Evolutionary conservation across 2,329 filamentous ascomycete genomes (phyloP).

Genomic region (Fusarium sp.): DNA sequence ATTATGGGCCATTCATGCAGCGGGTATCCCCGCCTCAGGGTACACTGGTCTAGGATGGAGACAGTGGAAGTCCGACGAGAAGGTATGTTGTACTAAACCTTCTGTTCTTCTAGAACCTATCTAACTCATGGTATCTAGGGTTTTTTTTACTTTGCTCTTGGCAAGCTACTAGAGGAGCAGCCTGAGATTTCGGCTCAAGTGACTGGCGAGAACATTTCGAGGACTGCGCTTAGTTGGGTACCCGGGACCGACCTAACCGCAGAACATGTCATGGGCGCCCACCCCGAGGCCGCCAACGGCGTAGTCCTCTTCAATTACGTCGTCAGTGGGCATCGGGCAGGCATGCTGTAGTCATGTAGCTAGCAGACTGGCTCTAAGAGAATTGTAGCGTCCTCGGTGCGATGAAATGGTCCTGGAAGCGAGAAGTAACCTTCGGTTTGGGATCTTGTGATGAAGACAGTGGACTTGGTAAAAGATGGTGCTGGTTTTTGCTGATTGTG

Average conservation of each 20-base stretch:
- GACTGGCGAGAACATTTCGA: not conserved
- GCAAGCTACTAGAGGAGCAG: not conserved
- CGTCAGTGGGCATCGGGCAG: not conserved
- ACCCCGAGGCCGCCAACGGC: not conserved
- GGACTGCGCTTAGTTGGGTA: not conserved
- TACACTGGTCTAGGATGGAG: not conserved
- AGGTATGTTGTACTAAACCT: not conserved
- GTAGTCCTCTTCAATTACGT: slow-evolving; percentile 2
- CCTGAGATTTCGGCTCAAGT: not conserved
- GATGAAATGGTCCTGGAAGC: no score
- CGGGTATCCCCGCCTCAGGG: not conserved
- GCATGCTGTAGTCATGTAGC: no score
- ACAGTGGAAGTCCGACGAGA: not conserved
- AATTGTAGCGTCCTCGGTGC: no score
- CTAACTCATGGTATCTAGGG: not conserved
- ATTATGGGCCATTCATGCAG: not conserved
- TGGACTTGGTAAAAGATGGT: no score
- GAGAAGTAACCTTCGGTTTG: no score
- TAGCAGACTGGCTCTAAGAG: no score
- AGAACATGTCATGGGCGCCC: not conserved
- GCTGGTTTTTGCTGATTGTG: no score
- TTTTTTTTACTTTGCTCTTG: not conserved
- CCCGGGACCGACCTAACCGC: not conserved
- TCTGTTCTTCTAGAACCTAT: not conserved
- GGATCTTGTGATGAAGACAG: no score